Evolutionary conservation across 257 asterid species (phyloP).

Genomic region (Prunella vulgaris): DNA sequence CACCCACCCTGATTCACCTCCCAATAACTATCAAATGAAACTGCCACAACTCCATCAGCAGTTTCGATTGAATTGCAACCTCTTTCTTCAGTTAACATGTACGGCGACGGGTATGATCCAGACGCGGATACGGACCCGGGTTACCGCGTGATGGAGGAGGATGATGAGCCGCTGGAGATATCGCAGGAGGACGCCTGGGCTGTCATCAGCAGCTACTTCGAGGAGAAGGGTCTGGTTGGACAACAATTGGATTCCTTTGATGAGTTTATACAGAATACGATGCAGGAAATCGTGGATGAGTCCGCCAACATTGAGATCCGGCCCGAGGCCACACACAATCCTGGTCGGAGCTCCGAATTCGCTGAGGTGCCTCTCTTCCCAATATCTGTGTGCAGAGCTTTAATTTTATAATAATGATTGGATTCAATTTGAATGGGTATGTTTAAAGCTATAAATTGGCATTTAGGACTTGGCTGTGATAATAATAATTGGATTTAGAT

Average conservation of each 20-base stretch:
- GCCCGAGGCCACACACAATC: conserved; percentile 46
- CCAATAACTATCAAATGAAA: background rate
- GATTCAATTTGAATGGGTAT: background rate
- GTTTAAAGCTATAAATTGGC: no score
- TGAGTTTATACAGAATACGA: conserved; percentile 54
- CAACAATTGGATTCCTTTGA: conserved; percentile 52
- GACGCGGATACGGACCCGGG: background rate
- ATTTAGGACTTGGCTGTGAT: no score
- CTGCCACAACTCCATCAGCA: background rate
- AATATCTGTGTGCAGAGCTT: background rate
- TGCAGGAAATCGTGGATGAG: conserved; percentile 60
- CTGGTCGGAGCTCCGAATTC: conserved; percentile 39
- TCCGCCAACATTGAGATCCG: conserved; percentile 52
- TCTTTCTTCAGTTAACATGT: conserved; percentile 2
- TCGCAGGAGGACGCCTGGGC: conserved; percentile 57
- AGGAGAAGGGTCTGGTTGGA: conserved; percentile 55
- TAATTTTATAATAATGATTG: background rate
- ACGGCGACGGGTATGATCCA: conserved; percentile 22
- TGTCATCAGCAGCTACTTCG: conserved; percentile 50
- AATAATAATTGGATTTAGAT: background rate
- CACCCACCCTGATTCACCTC: no score
- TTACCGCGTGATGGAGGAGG: background rate
- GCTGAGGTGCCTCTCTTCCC: conserved; percentile 27
- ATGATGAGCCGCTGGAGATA: conserved; percentile 27
- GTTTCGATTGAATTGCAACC: background rate